Conservation (phyloP, 163 green algal species). For the Scenedesmus sp. region DNA sequence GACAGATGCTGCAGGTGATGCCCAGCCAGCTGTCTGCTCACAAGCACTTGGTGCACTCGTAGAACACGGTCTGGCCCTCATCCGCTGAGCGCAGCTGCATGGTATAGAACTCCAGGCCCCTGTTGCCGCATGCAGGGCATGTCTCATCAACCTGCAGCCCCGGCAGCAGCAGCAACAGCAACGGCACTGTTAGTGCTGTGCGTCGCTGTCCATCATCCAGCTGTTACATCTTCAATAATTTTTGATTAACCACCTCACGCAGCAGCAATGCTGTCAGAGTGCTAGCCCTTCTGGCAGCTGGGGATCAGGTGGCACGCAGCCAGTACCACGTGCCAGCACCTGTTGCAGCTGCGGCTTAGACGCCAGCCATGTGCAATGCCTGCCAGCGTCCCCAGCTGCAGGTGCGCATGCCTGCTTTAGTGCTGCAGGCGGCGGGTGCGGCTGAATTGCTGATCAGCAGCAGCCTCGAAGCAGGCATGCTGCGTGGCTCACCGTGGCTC, state of each 20-base stretch:
- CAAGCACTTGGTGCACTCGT: constrained; percentile 91
- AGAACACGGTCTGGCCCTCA: constrained; percentile 96
- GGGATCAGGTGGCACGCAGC: no score
- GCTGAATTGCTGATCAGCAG: neutral
- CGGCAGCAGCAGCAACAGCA: constrained; percentile 1
- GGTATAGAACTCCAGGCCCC: constrained; percentile 93
- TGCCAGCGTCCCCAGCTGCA: no score
- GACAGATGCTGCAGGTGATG: neutral
- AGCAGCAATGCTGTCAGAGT: no score
- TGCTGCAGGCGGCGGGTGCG: no score
- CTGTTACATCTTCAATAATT: no score
- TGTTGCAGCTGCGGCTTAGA: neutral
- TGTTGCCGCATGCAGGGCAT: constrained; percentile 88
- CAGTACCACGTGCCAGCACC: neutral
- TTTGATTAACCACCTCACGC: no score
- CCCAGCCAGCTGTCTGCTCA: constrained; percentile 42
- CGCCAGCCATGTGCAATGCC: no score
- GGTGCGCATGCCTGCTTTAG: no score
- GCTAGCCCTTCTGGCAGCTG: no score
- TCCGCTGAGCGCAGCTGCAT: constrained; percentile 96
- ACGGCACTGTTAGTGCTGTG: neutral
- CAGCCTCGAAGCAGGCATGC: neutral
- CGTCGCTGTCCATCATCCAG: no score
- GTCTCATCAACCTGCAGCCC: constrained; percentile 82
- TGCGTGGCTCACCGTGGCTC: constrained; percentile 66